A percentile compares a stretch with the other conserved stretches of the same genome.
These are phyloP conservation scores for Talaromyces atroroseus DNA, from an alignment of 2,329 filamentous ascomycete species.

Conservation along the genomic window DNA sequence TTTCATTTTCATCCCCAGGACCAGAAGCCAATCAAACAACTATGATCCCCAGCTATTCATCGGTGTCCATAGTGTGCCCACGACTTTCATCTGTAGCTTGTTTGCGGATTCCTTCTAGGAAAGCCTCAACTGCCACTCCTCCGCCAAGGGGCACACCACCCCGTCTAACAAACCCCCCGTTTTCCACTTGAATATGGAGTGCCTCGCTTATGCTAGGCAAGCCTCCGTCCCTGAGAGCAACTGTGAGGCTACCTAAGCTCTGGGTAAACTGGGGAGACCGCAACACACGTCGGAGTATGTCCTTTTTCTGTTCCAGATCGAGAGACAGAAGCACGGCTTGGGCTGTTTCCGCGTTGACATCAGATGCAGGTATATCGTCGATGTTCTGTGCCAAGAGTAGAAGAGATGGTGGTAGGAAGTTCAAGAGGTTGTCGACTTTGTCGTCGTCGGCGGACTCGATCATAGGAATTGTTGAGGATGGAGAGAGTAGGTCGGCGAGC, in stretches of 20 bases:
- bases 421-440: conserved; percentile 68
- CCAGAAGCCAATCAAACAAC: neutral
- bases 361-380: conserved; percentile 55
- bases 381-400: conserved; percentile 69
- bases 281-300: conserved; percentile 72
- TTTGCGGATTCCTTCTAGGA: conserved; percentile 82
- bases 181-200: conserved; percentile 70
- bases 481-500: conserved; percentile 76
- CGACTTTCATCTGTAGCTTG: conserved; percentile 51
- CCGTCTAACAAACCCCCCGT: conserved; percentile 74
- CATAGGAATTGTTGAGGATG: conserved; percentile 70
- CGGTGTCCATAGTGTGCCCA: conserved; percentile 7
- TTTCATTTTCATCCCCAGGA: neutral
- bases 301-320: conserved; percentile 69
- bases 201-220: conserved; percentile 86
- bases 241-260: conserved; percentile 75
- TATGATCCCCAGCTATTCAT: neutral
- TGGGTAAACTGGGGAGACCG: conserved; percentile 88
- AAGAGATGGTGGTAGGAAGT: conserved; percentile 70
- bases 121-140: conserved; percentile 82
- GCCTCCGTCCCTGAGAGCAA: conserved; percentile 84
- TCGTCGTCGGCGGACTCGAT: conserved; percentile 61
- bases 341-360: conserved; percentile 64
- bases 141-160: conserved; percentile 81
- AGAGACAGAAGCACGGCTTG: conserved; percentile 69